Evolutionary conservation across 371 early-diverging fungal genomes (phyloP).

Genomic region (Cokeromyces recurvatus): DNA sequence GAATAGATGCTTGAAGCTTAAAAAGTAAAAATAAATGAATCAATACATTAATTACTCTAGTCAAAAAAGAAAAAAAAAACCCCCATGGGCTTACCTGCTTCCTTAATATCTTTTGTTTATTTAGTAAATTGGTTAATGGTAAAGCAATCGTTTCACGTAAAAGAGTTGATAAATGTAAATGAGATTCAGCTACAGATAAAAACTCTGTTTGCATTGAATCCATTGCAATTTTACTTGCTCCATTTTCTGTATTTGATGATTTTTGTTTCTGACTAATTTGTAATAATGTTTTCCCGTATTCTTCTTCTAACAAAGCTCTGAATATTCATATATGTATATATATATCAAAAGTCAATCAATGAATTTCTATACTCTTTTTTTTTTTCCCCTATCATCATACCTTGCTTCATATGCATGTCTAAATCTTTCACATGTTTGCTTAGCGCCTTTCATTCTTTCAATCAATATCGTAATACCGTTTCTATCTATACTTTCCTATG

Average conservation of each 20-base stretch:
- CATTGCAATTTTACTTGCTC: conserved; percentile 10
- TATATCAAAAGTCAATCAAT: background rate
- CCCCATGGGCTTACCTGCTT: conserved; percentile 25
- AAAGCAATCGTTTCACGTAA: conserved; percentile 5
- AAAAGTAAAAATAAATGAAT: background rate
- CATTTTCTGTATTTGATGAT: conserved; percentile 16
- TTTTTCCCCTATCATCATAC: conserved; percentile 1
- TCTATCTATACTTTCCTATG: conserved; percentile 20
- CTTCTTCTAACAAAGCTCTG: conserved; percentile 20
- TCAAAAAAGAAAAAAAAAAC: too few relatives aligned
- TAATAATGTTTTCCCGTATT: conserved; percentile 19
- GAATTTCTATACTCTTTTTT: background rate
- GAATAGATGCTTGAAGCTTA: conserved; percentile 19
- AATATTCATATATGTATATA: too few relatives aligned
- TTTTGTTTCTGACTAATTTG: conserved; percentile 21
- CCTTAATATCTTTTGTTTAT: conserved; percentile 12
- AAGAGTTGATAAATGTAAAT: conserved; percentile 14
- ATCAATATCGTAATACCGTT: conserved; percentile 21
- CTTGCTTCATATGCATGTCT: conserved; percentile 24
- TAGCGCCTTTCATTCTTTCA: conserved; percentile 25
- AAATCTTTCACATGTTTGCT: conserved; percentile 22
- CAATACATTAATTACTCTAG: background rate
- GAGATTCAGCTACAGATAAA: conserved; percentile 13
- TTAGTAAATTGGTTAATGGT: conserved; percentile 11
- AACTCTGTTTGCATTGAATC: conserved; percentile 13